Conservation (phyloP, 1,284 basidiomycete genomes). For the Pterula multifida region DNA sequence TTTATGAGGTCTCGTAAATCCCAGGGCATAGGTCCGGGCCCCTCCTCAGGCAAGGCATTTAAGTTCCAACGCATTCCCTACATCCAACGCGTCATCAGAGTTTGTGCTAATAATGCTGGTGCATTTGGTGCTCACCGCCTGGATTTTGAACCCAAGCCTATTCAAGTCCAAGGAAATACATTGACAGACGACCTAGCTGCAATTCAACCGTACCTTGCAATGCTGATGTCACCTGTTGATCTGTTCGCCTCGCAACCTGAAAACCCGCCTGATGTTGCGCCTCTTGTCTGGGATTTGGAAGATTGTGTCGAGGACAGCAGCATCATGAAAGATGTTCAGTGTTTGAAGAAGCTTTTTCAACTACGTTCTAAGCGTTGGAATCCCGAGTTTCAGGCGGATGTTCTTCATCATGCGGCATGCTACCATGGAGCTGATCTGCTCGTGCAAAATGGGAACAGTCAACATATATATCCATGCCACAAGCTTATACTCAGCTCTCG, state of each 20-base stretch:
- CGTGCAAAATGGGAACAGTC: constrained; percentile 29
- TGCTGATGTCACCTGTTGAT: not conserved
- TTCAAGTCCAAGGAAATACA: constrained; percentile 46
- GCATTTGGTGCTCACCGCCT: constrained; percentile 80
- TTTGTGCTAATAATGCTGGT: constrained; percentile 82
- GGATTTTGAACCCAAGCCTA: constrained; percentile 53
- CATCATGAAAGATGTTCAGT: not conserved
- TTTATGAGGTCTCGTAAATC: constrained; percentile 66
- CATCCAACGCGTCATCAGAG: constrained; percentile 76
- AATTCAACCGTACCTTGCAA: constrained; percentile 44
- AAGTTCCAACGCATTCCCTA: constrained; percentile 79
- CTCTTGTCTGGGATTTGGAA: not conserved
- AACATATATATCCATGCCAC: constrained; percentile 51
- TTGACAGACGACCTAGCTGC: constrained; percentile 59
- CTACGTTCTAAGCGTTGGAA: not conserved
- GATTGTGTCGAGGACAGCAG: not conserved
- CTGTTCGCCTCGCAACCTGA: not conserved
- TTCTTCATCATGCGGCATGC: constrained; percentile 13
- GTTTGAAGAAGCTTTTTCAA: constrained; percentile 6
- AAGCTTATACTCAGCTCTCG: constrained; percentile 53
- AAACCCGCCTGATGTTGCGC: not conserved
- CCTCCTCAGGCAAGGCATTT: constrained; percentile 33
- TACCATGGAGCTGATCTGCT: constrained; percentile 54
- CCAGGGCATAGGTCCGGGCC: constrained; percentile 23
- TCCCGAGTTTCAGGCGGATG: constrained; percentile 13